Evolutionary conservation across 108 stramenopile species (phyloP).

Genomic region (Stephanodiscus minutulus): DNA sequence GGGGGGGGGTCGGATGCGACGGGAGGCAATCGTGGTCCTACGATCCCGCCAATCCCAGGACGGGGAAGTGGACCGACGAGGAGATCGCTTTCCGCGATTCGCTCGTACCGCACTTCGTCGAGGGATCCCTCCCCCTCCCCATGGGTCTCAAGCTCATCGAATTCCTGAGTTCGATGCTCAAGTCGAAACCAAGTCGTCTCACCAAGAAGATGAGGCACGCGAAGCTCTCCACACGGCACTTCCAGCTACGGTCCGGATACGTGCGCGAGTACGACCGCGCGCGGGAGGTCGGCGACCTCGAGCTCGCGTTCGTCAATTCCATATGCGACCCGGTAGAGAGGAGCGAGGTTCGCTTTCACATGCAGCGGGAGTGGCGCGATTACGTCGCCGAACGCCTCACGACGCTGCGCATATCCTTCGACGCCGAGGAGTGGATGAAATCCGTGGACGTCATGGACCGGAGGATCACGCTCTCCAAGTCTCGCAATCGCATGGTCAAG

Average conservation of each 20-base stretch:
- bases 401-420: slow-evolving; percentile 62
- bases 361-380: slow-evolving; percentile 90
- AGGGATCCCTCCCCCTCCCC: slow-evolving; percentile 68
- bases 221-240: slow-evolving; percentile 62
- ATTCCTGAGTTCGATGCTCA: slow-evolving; percentile 81
- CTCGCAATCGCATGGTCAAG: slow-evolving; percentile 68
- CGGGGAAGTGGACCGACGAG: slow-evolving; percentile 86
- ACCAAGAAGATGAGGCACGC: slow-evolving; percentile 94
- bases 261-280: background rate
- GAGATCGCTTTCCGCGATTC: slow-evolving; percentile 82
- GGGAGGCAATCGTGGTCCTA: slow-evolving; percentile 27
- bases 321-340: slow-evolving; percentile 72
- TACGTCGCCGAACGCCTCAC: slow-evolving; percentile 67
- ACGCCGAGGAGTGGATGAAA: slow-evolving; percentile 69
- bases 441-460: slow-evolving; percentile 83
- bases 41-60: slow-evolving; percentile 53
- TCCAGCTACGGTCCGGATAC: background rate
- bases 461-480: slow-evolving; percentile 67
- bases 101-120: slow-evolving; percentile 68
- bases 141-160: slow-evolving; percentile 87
- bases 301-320: slow-evolving; percentile 63
- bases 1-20: slow-evolving; percentile 50
- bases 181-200: slow-evolving; percentile 88
- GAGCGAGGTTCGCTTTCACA: slow-evolving; percentile 82
- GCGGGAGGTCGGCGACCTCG: slow-evolving; percentile 55